phyloP scores from a whole-genome alignment of 345 rosid species.

The Cardamine resedifolia region DNA sequence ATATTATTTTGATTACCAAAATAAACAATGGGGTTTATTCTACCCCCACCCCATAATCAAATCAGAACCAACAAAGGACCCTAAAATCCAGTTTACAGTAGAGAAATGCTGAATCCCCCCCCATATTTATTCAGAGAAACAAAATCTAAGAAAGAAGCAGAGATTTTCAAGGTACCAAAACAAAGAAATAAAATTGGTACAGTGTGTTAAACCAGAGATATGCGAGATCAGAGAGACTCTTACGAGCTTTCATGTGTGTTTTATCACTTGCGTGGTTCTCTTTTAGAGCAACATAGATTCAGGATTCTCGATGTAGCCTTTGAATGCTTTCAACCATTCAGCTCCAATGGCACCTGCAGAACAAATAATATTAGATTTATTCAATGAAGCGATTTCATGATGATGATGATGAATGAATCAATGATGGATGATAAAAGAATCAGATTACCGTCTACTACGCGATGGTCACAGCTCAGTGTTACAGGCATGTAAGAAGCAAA shows the following conservation, averaged over 20 bases:
- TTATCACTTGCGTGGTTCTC: background rate
- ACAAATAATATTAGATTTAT: background rate
- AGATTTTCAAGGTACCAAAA: slow-evolving; percentile 13
- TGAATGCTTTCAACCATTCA: slow-evolving; percentile 95
- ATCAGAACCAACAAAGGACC: background rate
- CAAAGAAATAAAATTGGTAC: slow-evolving; percentile 27
- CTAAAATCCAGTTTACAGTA: slow-evolving; percentile 9
- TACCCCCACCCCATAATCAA: slow-evolving; percentile 1
- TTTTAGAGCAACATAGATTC: slow-evolving; percentile 84
- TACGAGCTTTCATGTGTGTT: slow-evolving; percentile 17
- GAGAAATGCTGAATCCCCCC: background rate
- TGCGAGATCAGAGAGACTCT: slow-evolving; percentile 25
- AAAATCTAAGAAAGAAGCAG: background rate
- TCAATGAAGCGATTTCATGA: background rate
- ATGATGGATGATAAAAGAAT: background rate
- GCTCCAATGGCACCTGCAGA: slow-evolving; percentile 91
- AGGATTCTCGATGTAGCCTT: slow-evolving; percentile 90
- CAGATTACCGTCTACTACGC: slow-evolving; percentile 81
- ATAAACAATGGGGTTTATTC: slow-evolving; percentile 14
- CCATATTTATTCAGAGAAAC: slow-evolving; percentile 18
- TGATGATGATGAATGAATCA: background rate
- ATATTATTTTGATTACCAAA: background rate
- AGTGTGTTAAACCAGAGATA: slow-evolving; percentile 18
- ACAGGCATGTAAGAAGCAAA: slow-evolving; percentile 82
- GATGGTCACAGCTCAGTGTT: slow-evolving; percentile 96